Evolutionary conservation across 2,329 filamentous ascomycete genomes (phyloP).

Genomic region (Fusarium tanahbumbuense): DNA sequence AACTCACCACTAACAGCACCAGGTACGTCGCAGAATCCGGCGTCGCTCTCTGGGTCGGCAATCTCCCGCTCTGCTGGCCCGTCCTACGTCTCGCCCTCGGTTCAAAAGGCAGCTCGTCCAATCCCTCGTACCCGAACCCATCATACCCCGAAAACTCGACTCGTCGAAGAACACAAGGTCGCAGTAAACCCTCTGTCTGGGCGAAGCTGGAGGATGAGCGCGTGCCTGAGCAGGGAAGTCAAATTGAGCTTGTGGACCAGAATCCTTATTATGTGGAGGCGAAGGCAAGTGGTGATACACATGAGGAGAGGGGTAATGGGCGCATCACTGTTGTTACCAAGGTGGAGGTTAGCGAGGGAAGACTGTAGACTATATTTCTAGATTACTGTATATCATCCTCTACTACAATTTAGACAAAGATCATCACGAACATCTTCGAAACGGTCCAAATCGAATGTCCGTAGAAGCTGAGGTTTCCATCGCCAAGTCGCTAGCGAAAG

Average conservation of each 20-base stretch:
- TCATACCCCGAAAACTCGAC: constrained; percentile 39
- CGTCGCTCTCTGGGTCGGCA: constrained; percentile 69
- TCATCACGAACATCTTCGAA: too few species aligned
- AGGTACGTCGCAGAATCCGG: constrained; percentile 67
- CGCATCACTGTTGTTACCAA: constrained; percentile 47
- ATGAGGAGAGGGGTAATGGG: constrained; percentile 17
- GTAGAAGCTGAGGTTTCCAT: background rate
- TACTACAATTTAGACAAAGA: too few species aligned
- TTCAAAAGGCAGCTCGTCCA: constrained; percentile 35
- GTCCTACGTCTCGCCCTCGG: constrained; percentile 60
- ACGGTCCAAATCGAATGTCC: too few species aligned
- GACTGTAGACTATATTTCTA: background rate
- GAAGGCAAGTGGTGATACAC: constrained; percentile 5
- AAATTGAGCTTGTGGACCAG: constrained; percentile 47
- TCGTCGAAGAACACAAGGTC: constrained; percentile 31
- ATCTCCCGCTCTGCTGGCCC: constrained; percentile 70
- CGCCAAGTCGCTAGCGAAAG: background rate
- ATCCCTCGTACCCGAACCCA: constrained; percentile 41
- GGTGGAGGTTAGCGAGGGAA: constrained; percentile 41
- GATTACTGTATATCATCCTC: background rate
- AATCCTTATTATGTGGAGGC: constrained; percentile 20
- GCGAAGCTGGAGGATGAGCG: constrained; percentile 49
- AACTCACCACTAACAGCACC: fast-evolving
- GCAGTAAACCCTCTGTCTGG: constrained; percentile 44
- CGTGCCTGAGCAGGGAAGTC: constrained; percentile 42